Evolutionary conservation across 2,329 filamentous ascomycete species (phyloP).

Genomic region (Diaporthe helianthi): DNA sequence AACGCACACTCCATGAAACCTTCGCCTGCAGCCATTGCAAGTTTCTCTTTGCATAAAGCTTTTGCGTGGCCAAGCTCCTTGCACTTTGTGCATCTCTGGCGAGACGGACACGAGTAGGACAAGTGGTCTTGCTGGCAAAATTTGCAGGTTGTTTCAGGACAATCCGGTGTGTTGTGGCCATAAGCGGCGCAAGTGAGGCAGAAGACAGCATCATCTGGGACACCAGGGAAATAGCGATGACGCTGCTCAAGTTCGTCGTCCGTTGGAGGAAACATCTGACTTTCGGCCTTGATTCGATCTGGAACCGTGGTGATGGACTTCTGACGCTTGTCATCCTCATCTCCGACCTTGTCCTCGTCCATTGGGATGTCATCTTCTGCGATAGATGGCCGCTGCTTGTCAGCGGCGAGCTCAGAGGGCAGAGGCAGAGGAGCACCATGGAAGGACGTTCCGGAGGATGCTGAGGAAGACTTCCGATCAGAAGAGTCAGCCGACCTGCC

Average conservation of each 20-base stretch:
- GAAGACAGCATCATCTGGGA: slow-evolving; percentile 49
- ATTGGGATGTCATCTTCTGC: background rate
- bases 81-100: slow-evolving; percentile 64
- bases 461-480: background rate
- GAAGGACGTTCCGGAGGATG: background rate
- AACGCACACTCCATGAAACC: slow-evolving; percentile 63
- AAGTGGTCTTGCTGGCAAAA: slow-evolving; percentile 58
- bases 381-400: background rate
- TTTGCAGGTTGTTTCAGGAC: slow-evolving; percentile 55
- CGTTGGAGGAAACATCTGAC: background rate
- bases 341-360: background rate
- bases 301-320: background rate
- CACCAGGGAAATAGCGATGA: slow-evolving; percentile 59
- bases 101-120: slow-evolving; percentile 57
- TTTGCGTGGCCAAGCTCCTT: slow-evolving; percentile 66
- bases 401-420: background rate
- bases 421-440: background rate
- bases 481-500: background rate
- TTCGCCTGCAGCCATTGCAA: slow-evolving; percentile 52
- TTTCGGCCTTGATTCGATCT: background rate
- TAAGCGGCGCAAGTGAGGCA: slow-evolving; percentile 60
- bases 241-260: slow-evolving; percentile 49
- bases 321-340: background rate
- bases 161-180: slow-evolving; percentile 54
- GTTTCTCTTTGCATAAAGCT: slow-evolving; percentile 61